A percentile compares a stretch with the other conserved stretches of the same genome.
Conservation (phyloP, 495 filamentous ascomycete genomes). For the Neurospora africana region DNA sequence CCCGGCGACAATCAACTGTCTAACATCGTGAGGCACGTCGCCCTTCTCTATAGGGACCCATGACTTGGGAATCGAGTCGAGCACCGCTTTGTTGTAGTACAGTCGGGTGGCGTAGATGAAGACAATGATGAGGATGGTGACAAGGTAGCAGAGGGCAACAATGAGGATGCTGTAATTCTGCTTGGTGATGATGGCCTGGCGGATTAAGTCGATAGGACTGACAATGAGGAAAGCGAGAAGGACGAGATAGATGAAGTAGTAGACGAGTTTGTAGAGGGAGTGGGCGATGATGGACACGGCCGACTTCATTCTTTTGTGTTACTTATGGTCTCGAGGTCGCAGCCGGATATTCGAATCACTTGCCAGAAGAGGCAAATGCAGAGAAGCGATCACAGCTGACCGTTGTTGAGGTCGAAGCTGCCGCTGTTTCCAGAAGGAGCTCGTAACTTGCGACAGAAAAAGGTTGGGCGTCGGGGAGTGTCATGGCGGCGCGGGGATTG, state of each 20-base stretch:
- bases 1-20: constrained; percentile 60
- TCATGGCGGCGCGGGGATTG: constrained; percentile 6
- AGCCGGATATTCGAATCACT: not conserved
- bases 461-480: not conserved
- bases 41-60: constrained; percentile 77
- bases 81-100: constrained; percentile 71
- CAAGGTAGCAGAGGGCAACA: constrained; percentile 64
- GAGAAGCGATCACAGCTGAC: not conserved
- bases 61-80: constrained; percentile 72
- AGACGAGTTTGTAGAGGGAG: constrained; percentile 73
- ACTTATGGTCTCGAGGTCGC: not conserved
- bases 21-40: constrained; percentile 59
- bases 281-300: constrained; percentile 44
- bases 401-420: not conserved
- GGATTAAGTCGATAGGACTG: constrained; percentile 74
- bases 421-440: not conserved
- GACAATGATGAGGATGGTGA: constrained; percentile 58
- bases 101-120: constrained; percentile 80
- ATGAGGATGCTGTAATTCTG: constrained; percentile 77
- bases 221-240: constrained; percentile 63
- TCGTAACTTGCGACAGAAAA: constrained; percentile 1
- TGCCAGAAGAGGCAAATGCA: not conserved
- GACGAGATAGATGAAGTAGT: constrained; percentile 65
- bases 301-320: constrained; percentile 17
- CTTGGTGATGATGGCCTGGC: constrained; percentile 54